Evolutionary conservation across 2,329 filamentous ascomycete species (phyloP), one percentile per base, ranked within the genome.

Genomic region (Claviceps maximensis): DNA sequence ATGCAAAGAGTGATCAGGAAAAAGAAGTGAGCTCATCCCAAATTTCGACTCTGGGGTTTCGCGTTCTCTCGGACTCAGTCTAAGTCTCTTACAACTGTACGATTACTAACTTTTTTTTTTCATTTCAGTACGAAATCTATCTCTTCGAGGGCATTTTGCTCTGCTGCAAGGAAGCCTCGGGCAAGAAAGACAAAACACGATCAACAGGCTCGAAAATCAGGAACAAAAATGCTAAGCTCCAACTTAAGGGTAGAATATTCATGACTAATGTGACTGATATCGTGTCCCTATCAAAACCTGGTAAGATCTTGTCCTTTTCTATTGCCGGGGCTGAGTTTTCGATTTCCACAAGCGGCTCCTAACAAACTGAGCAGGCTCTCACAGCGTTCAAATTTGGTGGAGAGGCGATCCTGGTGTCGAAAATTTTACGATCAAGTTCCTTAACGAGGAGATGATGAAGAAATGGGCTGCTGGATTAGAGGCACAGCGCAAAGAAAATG

Each of bases 181-280:
- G 87, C 13, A 89, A 84, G 67, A 84, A 81, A 61, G 82, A 84
- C 63, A 82, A 80, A 63, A 78, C 76, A 5, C 73, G 73, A 53
- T 76, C 77, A 0, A 72, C 71, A 2, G 71, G 69, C 7, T 77
- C 81, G 54, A 87, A 83, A 67, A 65, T 69, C 47, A 71, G 72
- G 47, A 81, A 78, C 62, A 83, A 80, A 65, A 86, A 81, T 61
- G 86, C 85, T 44, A 95, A 91, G 69, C 76, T 97, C 56, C 90
- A 96, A 69, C 77, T 98, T 31, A 98, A 98, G 70, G 93, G 93
- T 41, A 83, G 93, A 50, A 98, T 98, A 62, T 97, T 96, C 71
- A 97, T 98, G 90, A 89, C 90, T 60, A 98, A 98, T 64, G 91
- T 98, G 52, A 97, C 90, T 41, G 89, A 96, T 67, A 84, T 95